phyloP scores from a whole-genome alignment of 768 basidiomycete species.

The Gyrodon lividus region DNA sequence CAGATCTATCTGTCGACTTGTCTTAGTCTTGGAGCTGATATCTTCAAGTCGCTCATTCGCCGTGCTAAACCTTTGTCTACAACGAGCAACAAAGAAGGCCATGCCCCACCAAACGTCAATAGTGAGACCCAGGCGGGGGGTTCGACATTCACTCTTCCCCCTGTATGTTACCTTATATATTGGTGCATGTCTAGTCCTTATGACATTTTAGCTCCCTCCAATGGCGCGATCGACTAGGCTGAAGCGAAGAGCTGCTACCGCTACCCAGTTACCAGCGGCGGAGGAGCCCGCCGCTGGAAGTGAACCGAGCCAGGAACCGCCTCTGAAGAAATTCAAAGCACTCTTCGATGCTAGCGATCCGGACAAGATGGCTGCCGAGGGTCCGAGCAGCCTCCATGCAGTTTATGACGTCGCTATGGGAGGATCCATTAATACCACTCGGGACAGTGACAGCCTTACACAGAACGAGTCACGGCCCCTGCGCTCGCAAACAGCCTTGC shows the following conservation, averaged over 20 bases:
- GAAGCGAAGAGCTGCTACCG: constrained; percentile 53
- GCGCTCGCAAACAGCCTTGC: constrained; percentile 2
- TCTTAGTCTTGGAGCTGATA: background rate
- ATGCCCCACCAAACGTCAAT: constrained; percentile 3
- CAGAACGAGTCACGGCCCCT: constrained; percentile 23
- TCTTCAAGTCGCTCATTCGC: constrained; percentile 23
- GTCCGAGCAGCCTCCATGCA: constrained; percentile 11
- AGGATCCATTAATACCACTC: constrained; percentile 13
- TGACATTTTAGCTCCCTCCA: constrained; percentile 36
- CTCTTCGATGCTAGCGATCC: constrained; percentile 68
- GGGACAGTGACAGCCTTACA: constrained; percentile 23
- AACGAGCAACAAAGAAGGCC: constrained; percentile 5
- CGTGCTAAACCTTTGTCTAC: constrained; percentile 19
- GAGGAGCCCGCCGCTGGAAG: constrained; percentile 17
- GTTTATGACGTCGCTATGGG: constrained; percentile 10
- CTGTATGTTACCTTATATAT: constrained; percentile 15
- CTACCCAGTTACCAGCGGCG: constrained; percentile 20
- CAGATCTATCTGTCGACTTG: background rate
- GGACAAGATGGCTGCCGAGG: constrained; percentile 35
- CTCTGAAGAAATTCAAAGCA: constrained; percentile 67
- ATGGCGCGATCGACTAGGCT: constrained; percentile 42
- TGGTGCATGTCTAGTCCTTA: background rate
- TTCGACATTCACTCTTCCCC: constrained; percentile 21
- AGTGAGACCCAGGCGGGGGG: constrained; percentile 9
- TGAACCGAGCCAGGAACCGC: constrained; percentile 42